These are phyloP conservation scores for Voacanga thouarsii DNA, from an alignment of 257 asterid genomes.

Conservation along the genomic window DNA sequence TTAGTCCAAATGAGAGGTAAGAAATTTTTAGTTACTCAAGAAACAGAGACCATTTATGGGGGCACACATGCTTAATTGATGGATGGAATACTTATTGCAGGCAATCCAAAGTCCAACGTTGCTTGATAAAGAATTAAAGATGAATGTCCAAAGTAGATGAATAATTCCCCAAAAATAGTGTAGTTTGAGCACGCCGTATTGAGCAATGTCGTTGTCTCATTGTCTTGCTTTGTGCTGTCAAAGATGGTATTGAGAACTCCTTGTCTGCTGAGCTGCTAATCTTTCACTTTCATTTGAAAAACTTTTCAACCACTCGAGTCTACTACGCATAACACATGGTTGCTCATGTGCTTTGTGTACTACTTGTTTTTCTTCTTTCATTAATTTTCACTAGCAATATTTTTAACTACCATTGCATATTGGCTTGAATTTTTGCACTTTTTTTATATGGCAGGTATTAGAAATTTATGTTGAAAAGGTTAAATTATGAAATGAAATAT, in stretches of 20 bases:
- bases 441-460: too few relatives aligned
- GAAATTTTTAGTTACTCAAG: too few relatives aligned
- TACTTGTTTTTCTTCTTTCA: too few relatives aligned
- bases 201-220: conserved; percentile 16
- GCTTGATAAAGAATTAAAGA: background rate
- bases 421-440: background rate
- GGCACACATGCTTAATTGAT: background rate
- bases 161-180: background rate
- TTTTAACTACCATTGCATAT: background rate
- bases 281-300: conserved; percentile 19
- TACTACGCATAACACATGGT: too few relatives aligned
- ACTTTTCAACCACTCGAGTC: conserved; percentile 1
- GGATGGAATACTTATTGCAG: background rate
- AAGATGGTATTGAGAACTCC: conserved; percentile 13
- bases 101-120: background rate
- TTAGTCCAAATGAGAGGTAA: background rate
- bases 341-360: too few relatives aligned
- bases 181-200: background rate
- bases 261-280: conserved; percentile 23
- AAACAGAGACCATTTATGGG: too few relatives aligned
- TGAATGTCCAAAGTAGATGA: background rate
- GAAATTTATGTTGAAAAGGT: too few relatives aligned
- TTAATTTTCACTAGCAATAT: background rate
- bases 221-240: conserved; percentile 26
- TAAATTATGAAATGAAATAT: too few relatives aligned